Evolutionary conservation across 352 stramenopile species (phyloP).

Genomic region (Globisporangium okanoganense): DNA sequence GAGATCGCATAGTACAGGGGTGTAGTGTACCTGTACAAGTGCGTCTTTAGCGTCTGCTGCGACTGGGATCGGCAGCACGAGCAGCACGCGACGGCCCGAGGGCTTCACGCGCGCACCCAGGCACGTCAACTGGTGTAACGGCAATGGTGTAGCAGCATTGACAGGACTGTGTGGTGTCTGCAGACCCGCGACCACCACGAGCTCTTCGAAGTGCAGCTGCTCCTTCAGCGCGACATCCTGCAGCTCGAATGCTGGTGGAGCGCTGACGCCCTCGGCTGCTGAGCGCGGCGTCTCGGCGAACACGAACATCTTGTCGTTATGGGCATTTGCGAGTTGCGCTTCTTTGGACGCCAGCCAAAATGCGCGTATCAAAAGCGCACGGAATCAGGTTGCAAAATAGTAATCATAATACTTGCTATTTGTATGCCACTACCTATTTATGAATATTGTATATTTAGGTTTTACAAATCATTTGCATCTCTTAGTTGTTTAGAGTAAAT

Average conservation of each 20-base stretch:
- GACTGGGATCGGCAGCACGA: conserved; percentile 40
- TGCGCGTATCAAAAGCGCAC: background rate
- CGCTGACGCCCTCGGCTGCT: conserved; percentile 4
- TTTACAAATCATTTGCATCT: too few species aligned
- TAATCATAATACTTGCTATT: background rate
- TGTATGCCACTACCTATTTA: background rate
- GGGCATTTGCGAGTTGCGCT: background rate
- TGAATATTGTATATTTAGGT: too few species aligned
- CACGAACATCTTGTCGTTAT: conserved; percentile 33
- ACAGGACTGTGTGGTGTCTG: background rate
- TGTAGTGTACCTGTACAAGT: conserved; percentile 15
- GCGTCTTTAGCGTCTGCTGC: background rate
- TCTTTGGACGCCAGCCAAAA: background rate
- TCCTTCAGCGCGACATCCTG: conserved; percentile 38
- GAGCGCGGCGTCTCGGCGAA: conserved; percentile 20
- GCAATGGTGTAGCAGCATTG: background rate
- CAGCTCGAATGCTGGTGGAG: conserved; percentile 20
- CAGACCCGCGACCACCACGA: conserved; percentile 43
- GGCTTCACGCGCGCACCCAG: conserved; percentile 54
- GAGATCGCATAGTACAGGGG: conserved; percentile 10
- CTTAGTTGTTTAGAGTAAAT: too few species aligned
- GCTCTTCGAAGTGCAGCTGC: conserved; percentile 53
- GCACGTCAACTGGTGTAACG: conserved; percentile 47
- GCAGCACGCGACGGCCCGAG: conserved; percentile 31
- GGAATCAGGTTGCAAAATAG: background rate